Percentiles rank a stretch among this genome's conserved stretches.
Conservation (phyloP, 495 filamentous ascomycete genomes). For the Massariosphaeria phaeospora region DNA sequence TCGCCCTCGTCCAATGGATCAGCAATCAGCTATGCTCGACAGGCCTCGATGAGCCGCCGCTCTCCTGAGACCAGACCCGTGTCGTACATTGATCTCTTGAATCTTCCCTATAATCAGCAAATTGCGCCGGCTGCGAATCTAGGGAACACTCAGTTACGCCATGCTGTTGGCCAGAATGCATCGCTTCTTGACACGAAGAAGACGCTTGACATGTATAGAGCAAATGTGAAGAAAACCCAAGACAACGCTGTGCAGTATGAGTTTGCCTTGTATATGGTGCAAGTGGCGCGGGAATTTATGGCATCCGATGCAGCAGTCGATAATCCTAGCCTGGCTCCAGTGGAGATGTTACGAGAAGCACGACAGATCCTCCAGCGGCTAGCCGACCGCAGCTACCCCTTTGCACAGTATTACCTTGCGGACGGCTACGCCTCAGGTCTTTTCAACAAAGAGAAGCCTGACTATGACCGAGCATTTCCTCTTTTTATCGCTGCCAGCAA, state of each 20-base stretch:
- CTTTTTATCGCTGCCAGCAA: slow-evolving; percentile 92
- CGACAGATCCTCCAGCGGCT: slow-evolving; percentile 81
- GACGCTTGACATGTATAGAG: slow-evolving; percentile 94
- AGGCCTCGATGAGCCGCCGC: slow-evolving; percentile 38
- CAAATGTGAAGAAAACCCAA: slow-evolving; percentile 93
- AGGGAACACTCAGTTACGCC: slow-evolving; percentile 71
- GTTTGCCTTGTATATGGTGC: slow-evolving; percentile 89
- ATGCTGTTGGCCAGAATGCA: slow-evolving; percentile 78
- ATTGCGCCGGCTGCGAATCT: slow-evolving; percentile 66
- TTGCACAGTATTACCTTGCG: slow-evolving; percentile 94
- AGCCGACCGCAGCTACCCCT: slow-evolving; percentile 81
- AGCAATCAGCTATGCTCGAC: slow-evolving; percentile 31
- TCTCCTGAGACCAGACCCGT: slow-evolving; percentile 73
- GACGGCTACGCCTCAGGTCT: slow-evolving; percentile 92
- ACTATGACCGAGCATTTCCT: slow-evolving; percentile 83
- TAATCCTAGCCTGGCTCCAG: slow-evolving; percentile 36
- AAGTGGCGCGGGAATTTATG: slow-evolving; percentile 66
- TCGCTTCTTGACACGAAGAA: slow-evolving; percentile 83
- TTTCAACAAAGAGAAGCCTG: slow-evolving; percentile 87
- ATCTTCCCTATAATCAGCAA: slow-evolving; percentile 83
- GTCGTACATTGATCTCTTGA: slow-evolving; percentile 79
- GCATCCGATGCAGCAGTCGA: slow-evolving; percentile 31
- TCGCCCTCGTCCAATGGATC: slow-evolving; percentile 43
- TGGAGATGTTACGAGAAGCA: slow-evolving; percentile 78
- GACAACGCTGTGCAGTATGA: slow-evolving; percentile 86